Evolutionary conservation across 768 basidiomycete genomes (phyloP).

Genomic region (Collybia sp.): DNA sequence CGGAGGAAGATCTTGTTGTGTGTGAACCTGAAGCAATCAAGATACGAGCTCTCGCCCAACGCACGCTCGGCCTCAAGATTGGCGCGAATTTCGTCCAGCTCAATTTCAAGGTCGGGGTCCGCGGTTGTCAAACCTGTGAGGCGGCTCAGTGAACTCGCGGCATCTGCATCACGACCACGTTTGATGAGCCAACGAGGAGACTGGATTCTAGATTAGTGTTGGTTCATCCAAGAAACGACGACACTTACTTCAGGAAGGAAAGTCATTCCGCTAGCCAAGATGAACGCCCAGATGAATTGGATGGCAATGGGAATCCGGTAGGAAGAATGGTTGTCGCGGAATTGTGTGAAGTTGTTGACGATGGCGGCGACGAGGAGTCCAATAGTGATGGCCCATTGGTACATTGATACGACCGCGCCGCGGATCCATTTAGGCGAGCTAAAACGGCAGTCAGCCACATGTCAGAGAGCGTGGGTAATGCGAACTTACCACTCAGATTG

Average conservation of each 20-base stretch:
- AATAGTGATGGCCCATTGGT: constrained; percentile 60
- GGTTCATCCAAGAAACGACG: not conserved
- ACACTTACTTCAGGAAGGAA: not conserved
- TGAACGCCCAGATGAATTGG: constrained; percentile 75
- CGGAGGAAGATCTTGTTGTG: constrained; percentile 61
- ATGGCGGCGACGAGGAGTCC: constrained; percentile 70
- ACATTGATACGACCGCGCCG: constrained; percentile 54
- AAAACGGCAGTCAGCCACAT: constrained; percentile 3
- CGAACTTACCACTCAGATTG: constrained; percentile 37
- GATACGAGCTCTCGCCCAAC: constrained; percentile 56
- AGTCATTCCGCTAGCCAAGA: constrained; percentile 66
- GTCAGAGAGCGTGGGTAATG: not conserved
- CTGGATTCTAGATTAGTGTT: constrained; percentile 11
- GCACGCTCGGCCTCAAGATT: constrained; percentile 62
- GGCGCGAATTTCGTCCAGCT: constrained; percentile 42
- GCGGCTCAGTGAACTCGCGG: constrained; percentile 54
- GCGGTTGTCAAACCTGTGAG: constrained; percentile 52
- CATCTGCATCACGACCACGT: constrained; percentile 54
- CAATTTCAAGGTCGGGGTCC: constrained; percentile 44
- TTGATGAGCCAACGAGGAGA: constrained; percentile 80
- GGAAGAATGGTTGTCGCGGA: constrained; percentile 42
- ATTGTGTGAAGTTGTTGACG: constrained; percentile 63
- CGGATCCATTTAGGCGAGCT: constrained; percentile 73
- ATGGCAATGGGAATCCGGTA: constrained; percentile 56
- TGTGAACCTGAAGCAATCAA: constrained; percentile 50